These are phyloP conservation scores for Talaromyces verruculosus DNA, from an alignment of 2,329 filamentous ascomycete species.

Conservation along the genomic window DNA sequence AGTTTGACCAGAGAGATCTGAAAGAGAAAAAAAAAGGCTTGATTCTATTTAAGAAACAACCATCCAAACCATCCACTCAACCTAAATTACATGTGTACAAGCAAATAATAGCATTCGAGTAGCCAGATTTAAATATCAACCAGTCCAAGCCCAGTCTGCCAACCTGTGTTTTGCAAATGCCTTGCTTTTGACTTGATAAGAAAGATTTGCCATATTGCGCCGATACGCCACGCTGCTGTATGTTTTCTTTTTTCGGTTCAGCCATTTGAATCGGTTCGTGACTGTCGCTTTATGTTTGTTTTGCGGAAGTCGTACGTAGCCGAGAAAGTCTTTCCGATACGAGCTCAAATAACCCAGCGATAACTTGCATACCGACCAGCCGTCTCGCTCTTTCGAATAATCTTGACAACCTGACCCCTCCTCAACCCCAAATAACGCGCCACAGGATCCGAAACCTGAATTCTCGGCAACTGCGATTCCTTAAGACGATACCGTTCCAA, in stretches of 20 bases:
- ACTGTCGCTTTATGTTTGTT: neutral
- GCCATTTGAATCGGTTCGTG: too few relatives aligned
- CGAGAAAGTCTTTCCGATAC: neutral
- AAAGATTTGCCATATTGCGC: conserved; percentile 8
- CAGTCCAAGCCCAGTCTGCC: neutral
- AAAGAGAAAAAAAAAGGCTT: neutral
- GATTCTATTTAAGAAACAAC: neutral
- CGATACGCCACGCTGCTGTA: conserved; percentile 4
- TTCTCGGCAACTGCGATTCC: conserved; percentile 93
- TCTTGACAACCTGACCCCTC: conserved; percentile 95
- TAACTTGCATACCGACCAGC: conserved; percentile 97
- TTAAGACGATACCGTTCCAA: conserved; percentile 90
- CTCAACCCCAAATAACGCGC: conserved; percentile 87
- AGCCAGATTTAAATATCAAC: neutral
- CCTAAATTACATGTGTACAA: conserved; percentile 7
- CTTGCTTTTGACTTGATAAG: neutral
- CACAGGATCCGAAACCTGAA: conserved; percentile 88
- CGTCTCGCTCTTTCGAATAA: conserved; percentile 92
- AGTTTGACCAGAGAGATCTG: neutral
- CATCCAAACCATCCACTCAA: neutral
- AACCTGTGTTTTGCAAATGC: neutral
- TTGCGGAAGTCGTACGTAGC: neutral
- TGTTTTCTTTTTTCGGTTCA: neutral
- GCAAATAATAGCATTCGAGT: neutral
- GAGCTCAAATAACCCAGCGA: conserved; percentile 59